Conservation (phyloP, 176 grass and related monocot genomes). For the Puya raimondii region DNA sequence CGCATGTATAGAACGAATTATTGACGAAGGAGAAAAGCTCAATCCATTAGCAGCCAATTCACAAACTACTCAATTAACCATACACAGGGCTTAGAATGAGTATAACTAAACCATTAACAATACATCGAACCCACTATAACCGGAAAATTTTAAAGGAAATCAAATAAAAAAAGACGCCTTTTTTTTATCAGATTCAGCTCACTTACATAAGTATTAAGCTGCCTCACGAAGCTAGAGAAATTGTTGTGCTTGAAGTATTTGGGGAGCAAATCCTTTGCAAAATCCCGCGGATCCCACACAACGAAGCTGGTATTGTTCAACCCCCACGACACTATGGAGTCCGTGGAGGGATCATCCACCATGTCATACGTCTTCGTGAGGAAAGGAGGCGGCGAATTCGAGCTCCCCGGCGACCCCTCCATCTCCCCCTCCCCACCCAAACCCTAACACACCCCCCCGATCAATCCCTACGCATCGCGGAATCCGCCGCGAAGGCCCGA, state of each 20-base stretch:
- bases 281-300: slow-evolving; percentile 59
- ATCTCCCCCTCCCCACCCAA: slow-evolving; percentile 10
- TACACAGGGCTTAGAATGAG: no score
- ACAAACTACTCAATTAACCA: no score
- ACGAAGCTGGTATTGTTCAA: slow-evolving; percentile 63
- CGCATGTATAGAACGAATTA: no score
- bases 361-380: slow-evolving; percentile 97
- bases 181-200: not conserved
- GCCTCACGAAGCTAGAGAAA: slow-evolving; percentile 96
- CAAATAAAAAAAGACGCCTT: not conserved
- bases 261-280: slow-evolving; percentile 78
- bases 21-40: no score
- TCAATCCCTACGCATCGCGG: not conserved
- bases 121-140: no score
- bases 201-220: slow-evolving; percentile 99
- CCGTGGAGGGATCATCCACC: slow-evolving; percentile 78
- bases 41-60: no score
- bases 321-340: slow-evolving; percentile 75
- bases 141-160: not conserved
- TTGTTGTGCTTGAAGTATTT: slow-evolving; percentile 99
- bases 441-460: not conserved
- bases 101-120: no score
- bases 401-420: slow-evolving; percentile 25
- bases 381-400: slow-evolving; percentile 71
- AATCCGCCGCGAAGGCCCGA: not conserved